Evolutionary conservation across 257 asterid genomes (phyloP).

Genomic region (Cruciata laevipes): DNA sequence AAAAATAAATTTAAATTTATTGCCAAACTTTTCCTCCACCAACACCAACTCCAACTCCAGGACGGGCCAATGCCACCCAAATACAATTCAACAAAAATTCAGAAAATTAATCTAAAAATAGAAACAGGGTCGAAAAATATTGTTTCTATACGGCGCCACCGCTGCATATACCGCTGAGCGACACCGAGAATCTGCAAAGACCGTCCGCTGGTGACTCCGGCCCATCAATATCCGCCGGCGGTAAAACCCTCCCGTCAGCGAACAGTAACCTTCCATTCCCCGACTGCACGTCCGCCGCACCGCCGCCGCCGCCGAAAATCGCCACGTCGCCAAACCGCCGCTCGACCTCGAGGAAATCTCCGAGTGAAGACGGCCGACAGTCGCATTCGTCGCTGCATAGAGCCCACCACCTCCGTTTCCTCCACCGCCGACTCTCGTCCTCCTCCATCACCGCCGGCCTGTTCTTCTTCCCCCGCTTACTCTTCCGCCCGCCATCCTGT

Average conservation of each 20-base stretch:
- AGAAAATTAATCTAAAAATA: background rate
- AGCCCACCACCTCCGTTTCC: slow-evolving; percentile 84
- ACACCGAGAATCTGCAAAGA: slow-evolving; percentile 55
- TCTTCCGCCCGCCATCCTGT: slow-evolving; percentile 28
- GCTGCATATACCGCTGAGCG: slow-evolving; percentile 39
- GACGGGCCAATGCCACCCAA: background rate
- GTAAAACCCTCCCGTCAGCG: slow-evolving; percentile 81
- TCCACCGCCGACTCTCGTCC: slow-evolving; percentile 37
- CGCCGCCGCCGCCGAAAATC: slow-evolving; percentile 29
- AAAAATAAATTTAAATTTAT: too few relatives aligned
- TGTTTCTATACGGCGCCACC: slow-evolving; percentile 27
- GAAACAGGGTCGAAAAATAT: background rate
- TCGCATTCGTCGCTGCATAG: slow-evolving; percentile 65
- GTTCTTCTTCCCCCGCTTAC: slow-evolving; percentile 41
- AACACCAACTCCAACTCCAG: background rate
- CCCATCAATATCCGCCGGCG: slow-evolving; percentile 50
- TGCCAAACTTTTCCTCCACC: background rate
- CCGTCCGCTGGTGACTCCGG: slow-evolving; percentile 36
- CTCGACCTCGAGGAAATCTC: slow-evolving; percentile 83
- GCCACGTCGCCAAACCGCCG: slow-evolving; percentile 63
- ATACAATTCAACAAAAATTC: background rate
- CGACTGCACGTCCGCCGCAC: slow-evolving; percentile 44
- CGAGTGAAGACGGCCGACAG: slow-evolving; percentile 61
- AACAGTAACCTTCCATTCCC: slow-evolving; percentile 59
- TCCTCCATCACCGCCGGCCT: slow-evolving; percentile 16